Conservation (phyloP, 1,284 basidiomycete genomes). For the Moesziomyces parantarcticus region DNA sequence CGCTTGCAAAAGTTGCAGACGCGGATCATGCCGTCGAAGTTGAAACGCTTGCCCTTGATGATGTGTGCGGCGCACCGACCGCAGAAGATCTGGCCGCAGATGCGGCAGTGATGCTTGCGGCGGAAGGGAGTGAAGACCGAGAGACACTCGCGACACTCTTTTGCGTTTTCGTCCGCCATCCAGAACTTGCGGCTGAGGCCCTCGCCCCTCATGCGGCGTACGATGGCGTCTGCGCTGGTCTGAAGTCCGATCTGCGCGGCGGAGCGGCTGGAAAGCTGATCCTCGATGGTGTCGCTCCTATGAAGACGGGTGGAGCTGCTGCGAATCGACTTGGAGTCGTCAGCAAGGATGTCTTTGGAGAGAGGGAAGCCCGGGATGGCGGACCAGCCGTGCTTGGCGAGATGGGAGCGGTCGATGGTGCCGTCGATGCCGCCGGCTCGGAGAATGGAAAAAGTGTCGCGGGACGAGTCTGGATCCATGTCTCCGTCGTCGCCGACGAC, state of each 20-base stretch:
- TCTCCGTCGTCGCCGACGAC: slow-evolving; percentile 43
- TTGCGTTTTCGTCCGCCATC: slow-evolving; percentile 83
- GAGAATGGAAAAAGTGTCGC: slow-evolving; percentile 32
- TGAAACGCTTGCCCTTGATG: slow-evolving; percentile 92
- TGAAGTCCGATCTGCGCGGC: slow-evolving; percentile 46
- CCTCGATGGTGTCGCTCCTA: slow-evolving; percentile 51
- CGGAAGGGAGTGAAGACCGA: slow-evolving; percentile 62
- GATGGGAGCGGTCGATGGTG: slow-evolving; percentile 38
- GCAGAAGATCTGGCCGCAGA: slow-evolving; percentile 68
- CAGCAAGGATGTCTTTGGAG: slow-evolving; percentile 60
- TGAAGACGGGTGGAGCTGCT: slow-evolving; percentile 51
- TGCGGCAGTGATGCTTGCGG: slow-evolving; percentile 66
- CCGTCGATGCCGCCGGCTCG: slow-evolving; percentile 24
- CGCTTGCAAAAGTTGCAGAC: slow-evolving; percentile 94
- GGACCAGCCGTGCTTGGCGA: slow-evolving; percentile 52
- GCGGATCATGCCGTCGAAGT: slow-evolving; percentile 88
- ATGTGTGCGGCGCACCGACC: slow-evolving; percentile 88
- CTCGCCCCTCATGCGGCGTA: slow-evolving; percentile 59
- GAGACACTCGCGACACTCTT: slow-evolving; percentile 73
- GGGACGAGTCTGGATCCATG: slow-evolving; percentile 35
- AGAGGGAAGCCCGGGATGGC: slow-evolving; percentile 61
- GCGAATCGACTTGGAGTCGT: slow-evolving; percentile 57
- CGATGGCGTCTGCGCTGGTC: slow-evolving; percentile 60
- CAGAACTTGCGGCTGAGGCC: slow-evolving; percentile 63
- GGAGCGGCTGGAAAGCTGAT: slow-evolving; percentile 25